Base-by-base conservation (phyloP, 2,329 filamentous ascomycete species). In the Fusarium equiseti region DNA sequence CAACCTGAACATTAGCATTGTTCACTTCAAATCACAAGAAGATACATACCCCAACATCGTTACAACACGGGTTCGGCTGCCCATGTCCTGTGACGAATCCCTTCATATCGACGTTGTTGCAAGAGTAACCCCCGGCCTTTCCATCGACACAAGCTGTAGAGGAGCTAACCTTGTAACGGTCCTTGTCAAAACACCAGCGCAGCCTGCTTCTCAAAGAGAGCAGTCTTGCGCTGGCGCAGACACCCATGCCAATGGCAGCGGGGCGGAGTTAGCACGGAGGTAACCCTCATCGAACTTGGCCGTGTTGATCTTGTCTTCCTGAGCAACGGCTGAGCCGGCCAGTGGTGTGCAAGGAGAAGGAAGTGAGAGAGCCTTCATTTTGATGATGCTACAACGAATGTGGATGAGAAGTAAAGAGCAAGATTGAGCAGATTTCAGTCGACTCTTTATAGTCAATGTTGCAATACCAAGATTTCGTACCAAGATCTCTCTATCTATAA, bases 111-210 rank as follows among this genome's bases (percentile, higher is more conserved):
- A 63, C 4, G 3, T 63, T 63, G 20, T 62, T 54, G 32, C 59
- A 63, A n/a, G 59, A 63, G 24, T 63, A 63, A 1, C 27, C 59
- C 0, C 57, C 57, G 0, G 59, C 57, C n/a, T 62, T 63, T 0
- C 59, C 59, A 5, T 35, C 31, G 1, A 58, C 15, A 8, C 59
- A 63, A 27, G 59, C 18, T 4, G 59, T 63, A 6, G 29, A 26
- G 6, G 59, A 63, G n/a, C 45, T n/a, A 9, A 63, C 44, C 8
- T 62, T 63, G 26, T 63, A 63, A 12, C 59, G 59, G 16, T 63
- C 59, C n/a, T 63, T 63, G 31, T 63, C 59, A 3, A 63, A 63
- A 63, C 59, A 11, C 59, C 59, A 31, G 59, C 46, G 57, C 38
- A 0, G 38, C 44, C 18, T 53, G 45, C 0, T 46, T 63, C 38